Conservation (phyloP, 2,329 filamentous ascomycete genomes). For the Aspergillus thermomutatus region DNA sequence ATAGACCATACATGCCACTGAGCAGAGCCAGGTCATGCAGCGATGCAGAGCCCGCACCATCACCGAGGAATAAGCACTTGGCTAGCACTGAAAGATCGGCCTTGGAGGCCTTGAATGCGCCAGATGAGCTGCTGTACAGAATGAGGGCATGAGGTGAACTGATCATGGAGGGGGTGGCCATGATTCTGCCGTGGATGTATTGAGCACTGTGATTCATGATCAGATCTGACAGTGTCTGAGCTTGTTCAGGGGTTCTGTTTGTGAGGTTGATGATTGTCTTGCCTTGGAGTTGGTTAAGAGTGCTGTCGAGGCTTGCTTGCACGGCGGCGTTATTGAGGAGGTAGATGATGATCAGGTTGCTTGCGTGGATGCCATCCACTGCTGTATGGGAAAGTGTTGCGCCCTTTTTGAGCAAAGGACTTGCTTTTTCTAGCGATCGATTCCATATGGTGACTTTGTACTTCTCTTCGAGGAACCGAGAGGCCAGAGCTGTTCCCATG, state of each 20-base stretch:
- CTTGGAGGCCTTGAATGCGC: not conserved
- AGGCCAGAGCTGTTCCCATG: conserved; percentile 11
- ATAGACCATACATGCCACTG: conserved; percentile 13
- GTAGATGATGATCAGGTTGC: conserved; percentile 8
- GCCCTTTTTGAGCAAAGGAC: conserved; percentile 4
- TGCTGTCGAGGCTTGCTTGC: not conserved
- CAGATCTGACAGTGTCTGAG: conserved; percentile 3
- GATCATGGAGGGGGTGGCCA: conserved; percentile 12
- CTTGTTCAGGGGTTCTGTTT: conserved; percentile 10
- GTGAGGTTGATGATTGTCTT: conserved; percentile 12
- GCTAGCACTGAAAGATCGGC: conserved; percentile 1
- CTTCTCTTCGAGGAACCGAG: conserved; percentile 3
- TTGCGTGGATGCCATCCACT: not conserved
- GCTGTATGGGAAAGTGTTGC: not conserved
- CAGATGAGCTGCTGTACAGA: conserved; percentile 2
- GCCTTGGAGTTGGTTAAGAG: not conserved
- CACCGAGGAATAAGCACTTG: conserved; percentile 3
- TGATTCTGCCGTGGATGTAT: conserved; percentile 14
- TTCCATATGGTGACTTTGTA: conserved; percentile 12
- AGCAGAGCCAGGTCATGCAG: conserved; percentile 11
- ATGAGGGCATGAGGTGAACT: conserved; percentile 6
- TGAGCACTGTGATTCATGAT: not conserved
- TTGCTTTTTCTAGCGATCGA: conserved; percentile 6
- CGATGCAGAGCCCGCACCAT: conserved; percentile 7
- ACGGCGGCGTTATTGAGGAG: conserved; percentile 9